Evolutionary conservation across 176 grass and related monocot genomes (phyloP).

Genomic region (Paspalum vaginatum): DNA sequence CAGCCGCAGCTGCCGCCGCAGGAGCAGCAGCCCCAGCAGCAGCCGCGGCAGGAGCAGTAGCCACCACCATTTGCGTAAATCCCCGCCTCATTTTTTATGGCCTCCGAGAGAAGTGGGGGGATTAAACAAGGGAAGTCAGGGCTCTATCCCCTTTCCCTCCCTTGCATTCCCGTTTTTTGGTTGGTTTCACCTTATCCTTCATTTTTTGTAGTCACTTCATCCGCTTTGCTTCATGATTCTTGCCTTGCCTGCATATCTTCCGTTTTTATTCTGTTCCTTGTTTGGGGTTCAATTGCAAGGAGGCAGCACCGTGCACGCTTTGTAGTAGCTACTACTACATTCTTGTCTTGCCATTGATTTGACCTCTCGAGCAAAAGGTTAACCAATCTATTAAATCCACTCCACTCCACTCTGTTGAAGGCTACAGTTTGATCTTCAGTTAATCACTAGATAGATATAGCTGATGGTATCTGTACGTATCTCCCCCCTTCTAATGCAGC

Average conservation of each 20-base stretch:
- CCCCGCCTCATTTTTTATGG: slow-evolving; percentile 46
- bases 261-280: slow-evolving; percentile 27
- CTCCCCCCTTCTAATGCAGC: background rate
- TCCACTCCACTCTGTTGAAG: background rate
- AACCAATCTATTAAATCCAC: background rate
- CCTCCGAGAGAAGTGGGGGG: slow-evolving; percentile 6
- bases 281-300: background rate
- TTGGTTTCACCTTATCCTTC: slow-evolving; percentile 15
- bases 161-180: background rate
- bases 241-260: slow-evolving; percentile 18
- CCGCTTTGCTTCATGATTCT: slow-evolving; percentile 35
- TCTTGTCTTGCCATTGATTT: background rate
- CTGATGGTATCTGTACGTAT: background rate
- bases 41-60: slow-evolving; percentile 40
- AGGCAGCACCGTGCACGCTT: background rate
- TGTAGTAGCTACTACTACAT: slow-evolving; percentile 21
- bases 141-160: background rate
- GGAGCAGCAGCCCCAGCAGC: slow-evolving; percentile 26
- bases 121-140: slow-evolving; percentile 33
- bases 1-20: slow-evolving; percentile 22
- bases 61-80: slow-evolving; percentile 32
- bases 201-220: slow-evolving; percentile 29
- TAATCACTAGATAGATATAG: background rate
- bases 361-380: slow-evolving; percentile 5
- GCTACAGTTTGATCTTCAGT: background rate